A percentile compares a stretch with the other conserved stretches of the same genome.
phyloP scores from a whole-genome alignment of 2,329 filamentous ascomycete species.

The Cladosporium sp. region DNA sequence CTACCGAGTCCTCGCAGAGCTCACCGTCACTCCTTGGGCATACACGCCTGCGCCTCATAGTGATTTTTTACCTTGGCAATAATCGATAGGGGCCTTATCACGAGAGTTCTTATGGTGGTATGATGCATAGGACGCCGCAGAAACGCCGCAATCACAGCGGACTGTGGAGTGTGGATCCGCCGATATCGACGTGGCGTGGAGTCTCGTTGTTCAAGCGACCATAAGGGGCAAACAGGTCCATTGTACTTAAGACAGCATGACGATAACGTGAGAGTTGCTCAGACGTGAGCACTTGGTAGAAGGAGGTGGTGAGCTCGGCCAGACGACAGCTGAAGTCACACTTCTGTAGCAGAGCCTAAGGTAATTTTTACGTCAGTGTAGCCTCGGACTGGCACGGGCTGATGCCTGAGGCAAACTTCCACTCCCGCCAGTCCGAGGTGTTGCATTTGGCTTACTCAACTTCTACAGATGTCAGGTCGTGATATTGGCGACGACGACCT shows the following conservation, averaged over 20 bases:
- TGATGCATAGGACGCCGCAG: conserved; percentile 9
- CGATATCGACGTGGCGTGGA: conserved; percentile 4
- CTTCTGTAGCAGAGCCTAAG: neutral
- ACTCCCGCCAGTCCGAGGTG: conserved; percentile 6
- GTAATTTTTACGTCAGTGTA: neutral
- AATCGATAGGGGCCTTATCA: neutral
- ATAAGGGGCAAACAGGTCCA: neutral
- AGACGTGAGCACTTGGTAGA: neutral
- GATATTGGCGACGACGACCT: neutral
- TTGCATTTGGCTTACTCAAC: conserved; percentile 10
- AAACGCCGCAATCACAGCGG: conserved; percentile 11
- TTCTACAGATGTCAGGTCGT: neutral
- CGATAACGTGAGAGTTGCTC: neutral
- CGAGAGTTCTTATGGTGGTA: neutral
- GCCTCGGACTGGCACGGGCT: too few relatives aligned
- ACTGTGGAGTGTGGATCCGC: conserved; percentile 16
- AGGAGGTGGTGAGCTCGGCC: neutral
- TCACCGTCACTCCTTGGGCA: neutral
- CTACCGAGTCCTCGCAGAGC: neutral
- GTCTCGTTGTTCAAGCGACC: neutral
- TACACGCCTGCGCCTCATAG: neutral
- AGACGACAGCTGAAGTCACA: neutral
- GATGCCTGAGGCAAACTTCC: neutral
- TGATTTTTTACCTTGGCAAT: neutral
- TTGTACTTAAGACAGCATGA: neutral